Evolutionary conservation across 805 yeast genomes (phyloP), one percentile per base, ranked within the genome.

Genomic region (Cyberlindnera mississippiensis): DNA sequence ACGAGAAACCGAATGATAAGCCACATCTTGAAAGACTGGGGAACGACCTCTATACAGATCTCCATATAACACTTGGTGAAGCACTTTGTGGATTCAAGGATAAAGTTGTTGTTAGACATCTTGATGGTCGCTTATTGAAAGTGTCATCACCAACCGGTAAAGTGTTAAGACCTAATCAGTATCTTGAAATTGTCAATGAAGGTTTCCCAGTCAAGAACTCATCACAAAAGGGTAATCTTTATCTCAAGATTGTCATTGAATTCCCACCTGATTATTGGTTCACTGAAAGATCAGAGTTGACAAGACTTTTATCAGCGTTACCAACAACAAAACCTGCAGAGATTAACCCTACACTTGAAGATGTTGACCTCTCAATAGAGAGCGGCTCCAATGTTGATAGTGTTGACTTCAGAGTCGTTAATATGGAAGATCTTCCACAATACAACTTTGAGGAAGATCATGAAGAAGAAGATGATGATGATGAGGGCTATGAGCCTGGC

Each of bases 181-280:
- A 66, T 42, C 60, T 90, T 27, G 71, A 78, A 45, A 66, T 90
- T 11, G 62, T 71, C 30, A 74, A 75, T 32, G 96, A 88, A 60
- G 97, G 97, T 5, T 87, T 91, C 95, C 96, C 96, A 1, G 55
- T 75, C 5, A 63, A 66, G 44, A 50, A 52, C 28, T 57, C 46
- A 16, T 34, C 45, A 11, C 56, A 51, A 46, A 66, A 66, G 33
- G 96, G 96, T 19, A 85, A 85, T 59, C 64, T 89, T 49, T 88
- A 78, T 54, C 68, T 89, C 14, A 75, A 71, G 39, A 61, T 86
- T n/a, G 76, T 76, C 16, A 78, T 90, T 39, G 87, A 80, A 52
- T 89, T 90, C 60, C 97, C 96, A 2, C 71, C 72, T 28, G 95
- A 88, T 61, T 76, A 81, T 55, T 89, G 96, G 96, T 81, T 82